These are phyloP conservation scores for Daldinia sp. DNA, from an alignment of 2,329 filamentous ascomycete genomes.

Conservation along the genomic window DNA sequence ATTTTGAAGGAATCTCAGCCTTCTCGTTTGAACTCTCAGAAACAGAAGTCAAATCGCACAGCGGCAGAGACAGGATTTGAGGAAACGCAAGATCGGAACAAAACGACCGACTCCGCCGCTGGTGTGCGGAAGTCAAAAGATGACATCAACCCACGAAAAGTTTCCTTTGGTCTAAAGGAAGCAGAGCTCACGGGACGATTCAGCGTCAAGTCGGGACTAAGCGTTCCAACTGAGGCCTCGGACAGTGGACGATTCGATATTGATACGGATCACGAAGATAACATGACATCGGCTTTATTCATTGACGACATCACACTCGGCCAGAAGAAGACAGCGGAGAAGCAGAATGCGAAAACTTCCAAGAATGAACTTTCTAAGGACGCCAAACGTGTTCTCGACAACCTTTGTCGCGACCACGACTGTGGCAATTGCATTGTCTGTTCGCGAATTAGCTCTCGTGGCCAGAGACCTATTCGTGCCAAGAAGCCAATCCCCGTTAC, in stretches of 20 bases:
- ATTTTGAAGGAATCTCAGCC: conserved; percentile 50
- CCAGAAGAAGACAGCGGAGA: conserved; percentile 42
- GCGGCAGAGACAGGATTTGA: conserved; percentile 2
- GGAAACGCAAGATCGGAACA: conserved; percentile 30
- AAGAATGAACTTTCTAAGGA: conserved; percentile 60
- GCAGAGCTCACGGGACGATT: conserved; percentile 47
- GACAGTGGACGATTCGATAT: conserved; percentile 41
- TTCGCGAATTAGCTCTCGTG: conserved; percentile 59
- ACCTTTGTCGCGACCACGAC: conserved; percentile 60
- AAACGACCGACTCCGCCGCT: conserved; percentile 3
- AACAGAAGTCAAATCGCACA: conserved; percentile 20
- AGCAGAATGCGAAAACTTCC: conserved; percentile 33
- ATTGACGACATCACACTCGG: conserved; percentile 66
- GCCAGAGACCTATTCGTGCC: conserved; percentile 66
- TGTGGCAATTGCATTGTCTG: conserved; percentile 67
- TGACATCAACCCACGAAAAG: conserved; percentile 25
- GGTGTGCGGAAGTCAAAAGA: conserved; percentile 27
- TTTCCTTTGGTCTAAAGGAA: conserved; percentile 27
- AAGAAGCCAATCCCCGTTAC: conserved; percentile 72
- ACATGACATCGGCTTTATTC: conserved; percentile 67
- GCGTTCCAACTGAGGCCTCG: conserved; percentile 43
- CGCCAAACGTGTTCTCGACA: conserved; percentile 62
- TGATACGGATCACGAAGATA: conserved; percentile 53
- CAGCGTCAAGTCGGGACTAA: conserved; percentile 48
- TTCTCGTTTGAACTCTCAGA: conserved; percentile 34